Base-by-base conservation (phyloP, 495 filamentous ascomycete species). In the Articulospora tetracladia region DNA sequence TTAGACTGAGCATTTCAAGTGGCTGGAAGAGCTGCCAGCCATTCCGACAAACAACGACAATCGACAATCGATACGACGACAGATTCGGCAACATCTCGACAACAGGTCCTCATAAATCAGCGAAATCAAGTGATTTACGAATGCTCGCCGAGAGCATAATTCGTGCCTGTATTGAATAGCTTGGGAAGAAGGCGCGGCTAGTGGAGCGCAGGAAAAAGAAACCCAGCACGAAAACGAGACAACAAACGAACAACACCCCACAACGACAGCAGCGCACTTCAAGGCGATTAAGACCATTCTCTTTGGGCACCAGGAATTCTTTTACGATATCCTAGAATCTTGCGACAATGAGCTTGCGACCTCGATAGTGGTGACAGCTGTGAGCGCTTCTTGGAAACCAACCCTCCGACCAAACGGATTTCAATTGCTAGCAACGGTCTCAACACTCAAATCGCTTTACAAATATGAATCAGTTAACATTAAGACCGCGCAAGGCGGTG, bases 401-500 rank as follows among this genome's bases (percentile, higher is more conserved):
- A 46, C 11, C 26, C 39, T 36, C 53, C 34, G 32, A 52, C 17
- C 39, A 52, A 57, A 25, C 20, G 49, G 53, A 15, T 23, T 57
- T 26, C 27, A 61, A 49, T 46, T 36, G 27, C 41, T 22, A 53
- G 47, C 57, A 44, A 44, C 12, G 22, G 55, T 25, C 23, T 2
- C 47, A 50, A 50, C 34, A n/a, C 25, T 25, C 24, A 8, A 48
- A 19, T 48, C 20, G 52, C 59, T 55, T 27, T 30, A 36, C 11
- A 28, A 48, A 61, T 54, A 86, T 88, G 85, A 79, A 88, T 61
- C 72, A 81, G 30, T 70, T 83, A 64, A 83, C 78, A 13, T 70
- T 85, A 19, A 84, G 82, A 68, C 69, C 76, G 50, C 79, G 77
- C 53, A 79, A 75, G 60, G 73, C 77, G 46, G 77, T 77, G 19